Evolutionary conservation across 2,329 filamentous ascomycete genomes (phyloP).

Genomic region (Xylariales sp.): DNA sequence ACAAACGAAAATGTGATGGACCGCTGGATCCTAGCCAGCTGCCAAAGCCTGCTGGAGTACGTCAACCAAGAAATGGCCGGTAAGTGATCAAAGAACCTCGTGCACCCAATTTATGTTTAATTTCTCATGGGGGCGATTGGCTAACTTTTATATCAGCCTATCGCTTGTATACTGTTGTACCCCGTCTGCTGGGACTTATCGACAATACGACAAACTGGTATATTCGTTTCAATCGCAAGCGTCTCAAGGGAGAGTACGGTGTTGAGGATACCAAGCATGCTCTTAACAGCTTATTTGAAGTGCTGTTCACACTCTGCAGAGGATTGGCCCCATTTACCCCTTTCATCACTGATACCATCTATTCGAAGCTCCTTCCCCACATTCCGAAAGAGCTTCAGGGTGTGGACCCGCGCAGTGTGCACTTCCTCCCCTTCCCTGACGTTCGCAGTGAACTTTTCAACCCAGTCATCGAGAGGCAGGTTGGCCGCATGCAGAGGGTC

Average conservation of each 20-base stretch:
- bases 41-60: slow-evolving; percentile 85
- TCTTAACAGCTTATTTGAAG: slow-evolving; percentile 90
- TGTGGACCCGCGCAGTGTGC: slow-evolving; percentile 78
- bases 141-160: too few relatives aligned
- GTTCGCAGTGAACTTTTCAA: slow-evolving; percentile 88
- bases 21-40: slow-evolving; percentile 88
- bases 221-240: slow-evolving; percentile 59
- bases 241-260: slow-evolving; percentile 86
- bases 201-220: slow-evolving; percentile 99
- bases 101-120: too few relatives aligned
- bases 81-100: too few relatives aligned
- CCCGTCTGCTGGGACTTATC: slow-evolving; percentile 75
- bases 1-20: slow-evolving; percentile 92
- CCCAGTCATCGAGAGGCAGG: slow-evolving; percentile 76
- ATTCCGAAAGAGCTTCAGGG: slow-evolving; percentile 68
- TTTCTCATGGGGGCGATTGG: too few relatives aligned
- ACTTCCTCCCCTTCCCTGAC: slow-evolving; percentile 87
- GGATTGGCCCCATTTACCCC: slow-evolving; percentile 92
- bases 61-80: slow-evolving; percentile 89
- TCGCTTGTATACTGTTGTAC: slow-evolving; percentile 87
- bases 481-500: slow-evolving; percentile 89
- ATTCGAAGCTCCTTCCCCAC: slow-evolving; percentile 73
- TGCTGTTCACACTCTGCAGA: slow-evolving; percentile 82
- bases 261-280: slow-evolving; percentile 84
- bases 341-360: slow-evolving; percentile 94